Conservation (phyloP, 257 asterid species). For the Rhazya stricta region DNA sequence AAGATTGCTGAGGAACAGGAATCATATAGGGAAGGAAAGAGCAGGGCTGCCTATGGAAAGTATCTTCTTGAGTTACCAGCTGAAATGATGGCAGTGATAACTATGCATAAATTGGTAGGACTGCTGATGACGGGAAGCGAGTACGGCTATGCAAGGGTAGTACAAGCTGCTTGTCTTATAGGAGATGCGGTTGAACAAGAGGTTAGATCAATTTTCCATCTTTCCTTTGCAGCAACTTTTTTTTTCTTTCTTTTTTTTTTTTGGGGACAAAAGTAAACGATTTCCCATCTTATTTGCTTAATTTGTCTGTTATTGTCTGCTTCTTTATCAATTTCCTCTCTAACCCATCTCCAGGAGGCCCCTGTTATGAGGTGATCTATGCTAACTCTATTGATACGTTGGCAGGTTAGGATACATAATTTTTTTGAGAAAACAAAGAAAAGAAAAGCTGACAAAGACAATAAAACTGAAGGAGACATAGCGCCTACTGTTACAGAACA, state of each 20-base stretch:
- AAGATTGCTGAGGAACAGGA: slow-evolving; percentile 75
- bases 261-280: no score
- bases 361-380: not conserved
- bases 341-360: not conserved
- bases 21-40: slow-evolving; percentile 51
- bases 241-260: no score
- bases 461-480: slow-evolving; percentile 36
- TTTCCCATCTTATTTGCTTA: slow-evolving; percentile 12
- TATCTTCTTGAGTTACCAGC: slow-evolving; percentile 73
- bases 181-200: slow-evolving; percentile 92
- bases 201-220: slow-evolving; percentile 46
- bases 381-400: slow-evolving; percentile 4
- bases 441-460: slow-evolving; percentile 34
- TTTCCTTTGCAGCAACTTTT: no score
- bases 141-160: slow-evolving; percentile 63
- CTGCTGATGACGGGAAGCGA: slow-evolving; percentile 74
- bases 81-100: slow-evolving; percentile 82
- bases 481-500: slow-evolving; percentile 28
- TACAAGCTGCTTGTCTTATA: slow-evolving; percentile 62
- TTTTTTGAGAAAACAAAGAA: slow-evolving; percentile 71
- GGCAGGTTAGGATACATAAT: slow-evolving; percentile 69
- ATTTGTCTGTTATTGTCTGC: not conserved
- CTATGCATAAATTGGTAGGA: slow-evolving; percentile 82
- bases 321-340: not conserved
- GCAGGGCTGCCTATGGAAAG: slow-evolving; percentile 45